phyloP scores from a whole-genome alignment of 345 rosid species.

The Eucalyptus erythrocorys region DNA sequence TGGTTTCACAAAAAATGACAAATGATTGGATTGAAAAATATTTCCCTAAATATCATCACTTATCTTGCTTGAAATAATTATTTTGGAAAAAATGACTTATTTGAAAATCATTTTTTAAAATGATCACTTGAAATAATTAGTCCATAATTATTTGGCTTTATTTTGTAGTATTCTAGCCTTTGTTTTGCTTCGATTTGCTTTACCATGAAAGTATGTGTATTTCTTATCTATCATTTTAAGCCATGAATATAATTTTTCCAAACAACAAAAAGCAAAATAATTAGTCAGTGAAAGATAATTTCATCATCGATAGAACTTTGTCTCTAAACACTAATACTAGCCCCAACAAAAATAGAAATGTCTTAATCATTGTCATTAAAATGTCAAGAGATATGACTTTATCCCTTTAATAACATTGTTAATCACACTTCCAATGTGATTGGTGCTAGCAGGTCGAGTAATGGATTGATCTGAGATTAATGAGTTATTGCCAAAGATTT shows the following conservation, averaged over 20 bases:
- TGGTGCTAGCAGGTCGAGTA: neutral
- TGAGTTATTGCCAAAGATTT: neutral
- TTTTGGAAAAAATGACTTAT: neutral
- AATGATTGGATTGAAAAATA: neutral
- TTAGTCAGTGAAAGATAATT: too few relatives aligned
- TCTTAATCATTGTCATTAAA: neutral
- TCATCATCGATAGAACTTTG: too few relatives aligned
- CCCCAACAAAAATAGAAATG: neutral
- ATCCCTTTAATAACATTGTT: neutral
- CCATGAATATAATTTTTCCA: too few relatives aligned
- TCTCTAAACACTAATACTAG: neutral
- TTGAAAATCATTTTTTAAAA: neutral
- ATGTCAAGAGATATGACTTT: neutral
- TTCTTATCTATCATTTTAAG: too few relatives aligned
- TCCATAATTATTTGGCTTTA: too few relatives aligned
- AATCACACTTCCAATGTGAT: neutral
- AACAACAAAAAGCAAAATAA: too few relatives aligned
- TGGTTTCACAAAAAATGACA: neutral
- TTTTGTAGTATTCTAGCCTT: too few relatives aligned
- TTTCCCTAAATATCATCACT: neutral
- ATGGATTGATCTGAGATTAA: neutral
- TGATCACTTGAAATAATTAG: neutral
- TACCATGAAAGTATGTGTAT: too few relatives aligned
- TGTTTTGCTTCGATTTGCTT: too few relatives aligned
- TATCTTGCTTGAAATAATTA: neutral